Conservation (phyloP, 2,329 filamentous ascomycete genomes). For the Calonectria pauciramosa region DNA sequence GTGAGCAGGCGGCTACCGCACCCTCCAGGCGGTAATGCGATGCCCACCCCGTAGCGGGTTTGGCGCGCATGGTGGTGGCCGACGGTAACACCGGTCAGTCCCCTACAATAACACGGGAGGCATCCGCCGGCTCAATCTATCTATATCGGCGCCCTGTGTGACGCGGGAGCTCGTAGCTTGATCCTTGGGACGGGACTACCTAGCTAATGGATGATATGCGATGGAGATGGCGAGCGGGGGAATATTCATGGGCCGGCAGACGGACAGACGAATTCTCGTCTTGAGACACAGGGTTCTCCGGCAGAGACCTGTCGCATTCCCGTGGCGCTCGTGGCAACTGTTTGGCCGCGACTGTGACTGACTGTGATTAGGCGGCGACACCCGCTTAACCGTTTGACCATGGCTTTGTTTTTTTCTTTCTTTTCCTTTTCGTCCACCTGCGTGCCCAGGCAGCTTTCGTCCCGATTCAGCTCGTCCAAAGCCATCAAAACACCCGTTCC, state of each 20-base stretch:
- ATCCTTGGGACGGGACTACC: neutral
- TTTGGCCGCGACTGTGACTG: neutral
- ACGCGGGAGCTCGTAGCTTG: neutral
- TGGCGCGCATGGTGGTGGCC: neutral
- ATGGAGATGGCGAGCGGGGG: neutral
- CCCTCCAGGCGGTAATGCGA: neutral
- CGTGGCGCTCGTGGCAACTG: neutral
- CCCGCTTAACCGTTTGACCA: neutral
- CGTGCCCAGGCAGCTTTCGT: neutral
- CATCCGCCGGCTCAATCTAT: neutral
- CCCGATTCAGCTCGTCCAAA: neutral
- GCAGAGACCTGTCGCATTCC: neutral
- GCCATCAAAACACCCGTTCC: neutral
- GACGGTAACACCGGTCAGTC: neutral
- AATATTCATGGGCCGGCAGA: neutral
- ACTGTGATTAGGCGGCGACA: neutral
- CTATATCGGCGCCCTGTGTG: neutral
- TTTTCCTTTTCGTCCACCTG: neutral
- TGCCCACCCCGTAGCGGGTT: neutral
- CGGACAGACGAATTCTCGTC: neutral
- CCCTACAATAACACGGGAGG: neutral
- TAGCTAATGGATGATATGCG: neutral
- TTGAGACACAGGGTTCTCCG: neutral
- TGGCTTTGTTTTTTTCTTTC: neutral
- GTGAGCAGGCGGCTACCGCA: neutral